Evolutionary conservation across 495 filamentous ascomycete species (phyloP), one percentile per base, ranked within the genome.

Genomic region (Trichoderma virens): DNA sequence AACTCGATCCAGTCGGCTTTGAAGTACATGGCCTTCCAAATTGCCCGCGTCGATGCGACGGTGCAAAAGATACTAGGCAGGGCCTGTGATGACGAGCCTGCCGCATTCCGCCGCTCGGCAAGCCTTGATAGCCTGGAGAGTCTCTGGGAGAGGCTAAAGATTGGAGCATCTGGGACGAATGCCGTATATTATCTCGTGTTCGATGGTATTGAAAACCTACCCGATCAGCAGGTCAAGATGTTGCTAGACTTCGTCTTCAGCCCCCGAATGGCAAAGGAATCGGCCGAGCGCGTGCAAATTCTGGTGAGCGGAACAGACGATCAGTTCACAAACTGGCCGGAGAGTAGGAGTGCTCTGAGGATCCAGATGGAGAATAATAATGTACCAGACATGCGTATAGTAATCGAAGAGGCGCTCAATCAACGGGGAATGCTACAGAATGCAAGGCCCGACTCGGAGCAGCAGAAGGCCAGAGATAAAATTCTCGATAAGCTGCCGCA

Each of bases 21-120:
- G 9, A 67, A 67, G 51, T 67, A 67, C 30, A 67, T 67, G 63
- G 66, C 66, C 13, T 67, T 67, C 14, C 66, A 67, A 14, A 65
- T 67, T 14, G 62, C 66, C 16, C 62, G 63, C 13, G 62, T 62
- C 8, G 66, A 67, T n/a, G 23, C 14, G 14, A 62, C 59, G 2
- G 63, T 62, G 9, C 39, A 27, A 16, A 65, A 38, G 28, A 25
- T 31, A n/a, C 32, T 45, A 14, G 16, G 16, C 41, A 45, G 18
- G 41, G 5, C 41, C 5, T 45, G 41, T 7, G 41, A 45, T 7
- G 41, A 45, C 11, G 63, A 23, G 34, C 32, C 60, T 5, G 38
- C 32, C 9, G 35, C 45, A 1, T 60, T 68, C 45, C 59, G 47
- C 63, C 45, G 25, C 25, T 62, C 54, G 16, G 41, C 41, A 14